A percentile compares a stretch with the other conserved stretches of the same genome.
phyloP scores from a whole-genome alignment of 2,329 filamentous ascomycete genomes.

The Aureobasidium sp. region DNA sequence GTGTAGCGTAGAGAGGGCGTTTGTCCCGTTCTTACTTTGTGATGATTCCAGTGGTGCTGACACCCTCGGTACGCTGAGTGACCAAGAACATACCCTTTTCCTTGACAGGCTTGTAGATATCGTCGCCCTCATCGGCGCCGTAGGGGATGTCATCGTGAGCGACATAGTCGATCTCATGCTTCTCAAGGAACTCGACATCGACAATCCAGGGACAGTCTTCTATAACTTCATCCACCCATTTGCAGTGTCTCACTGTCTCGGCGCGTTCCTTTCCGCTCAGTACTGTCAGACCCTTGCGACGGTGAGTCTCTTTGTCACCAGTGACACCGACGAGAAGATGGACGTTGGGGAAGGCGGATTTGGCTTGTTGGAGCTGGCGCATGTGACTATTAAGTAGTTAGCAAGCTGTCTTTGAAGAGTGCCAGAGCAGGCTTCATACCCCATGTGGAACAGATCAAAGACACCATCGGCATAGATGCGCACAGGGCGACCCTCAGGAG shows the following conservation, averaged over 20 bases:
- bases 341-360: conserved; percentile 87
- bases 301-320: conserved; percentile 88
- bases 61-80: conserved; percentile 91
- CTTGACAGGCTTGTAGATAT: conserved; percentile 96
- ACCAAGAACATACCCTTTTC: conserved; percentile 90
- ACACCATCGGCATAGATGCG: conserved; percentile 95
- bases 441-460: conserved; percentile 95
- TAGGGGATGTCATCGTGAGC: conserved; percentile 97
- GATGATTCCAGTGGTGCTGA: conserved; percentile 97
- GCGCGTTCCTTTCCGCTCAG: conserved; percentile 85
- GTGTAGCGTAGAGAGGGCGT: not conserved
- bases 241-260: conserved; percentile 92
- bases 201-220: conserved; percentile 98
- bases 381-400: conserved; percentile 59
- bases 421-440: conserved; percentile 45
- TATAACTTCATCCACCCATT: conserved; percentile 98
- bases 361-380: conserved; percentile 96
- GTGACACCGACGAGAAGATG: conserved; percentile 94
- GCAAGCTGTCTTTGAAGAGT: not conserved
- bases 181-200: conserved; percentile 72
- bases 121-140: conserved; percentile 87
- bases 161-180: conserved; percentile 93
- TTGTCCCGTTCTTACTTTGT: conserved; percentile 60
- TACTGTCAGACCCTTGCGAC: conserved; percentile 89
- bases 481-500: conserved; percentile 72